A percentile compares a stretch with the other conserved stretches of the same genome.
Conservation (phyloP, 2,329 filamentous ascomycete species). For the Biscogniauxia mediterranea region DNA sequence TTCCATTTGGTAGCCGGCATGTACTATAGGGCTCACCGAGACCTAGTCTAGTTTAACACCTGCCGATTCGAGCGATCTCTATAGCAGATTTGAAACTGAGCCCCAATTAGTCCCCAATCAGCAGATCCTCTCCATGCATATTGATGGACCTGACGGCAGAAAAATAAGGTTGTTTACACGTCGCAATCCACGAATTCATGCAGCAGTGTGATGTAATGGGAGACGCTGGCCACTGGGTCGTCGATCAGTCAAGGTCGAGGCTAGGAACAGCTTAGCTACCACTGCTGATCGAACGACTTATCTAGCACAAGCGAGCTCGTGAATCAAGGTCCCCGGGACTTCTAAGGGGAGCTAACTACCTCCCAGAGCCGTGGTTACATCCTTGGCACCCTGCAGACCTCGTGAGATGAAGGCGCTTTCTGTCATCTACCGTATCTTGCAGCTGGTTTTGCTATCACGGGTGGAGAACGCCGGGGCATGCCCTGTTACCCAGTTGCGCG, state of each 20-base stretch:
- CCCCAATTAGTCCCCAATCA: not conserved
- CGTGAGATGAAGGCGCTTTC: not conserved
- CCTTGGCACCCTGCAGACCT: not conserved
- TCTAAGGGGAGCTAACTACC: not conserved
- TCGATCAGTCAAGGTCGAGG: not conserved
- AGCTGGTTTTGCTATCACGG: not conserved
- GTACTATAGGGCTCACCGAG: not conserved
- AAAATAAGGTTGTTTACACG: not conserved
- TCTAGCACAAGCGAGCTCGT: not conserved
- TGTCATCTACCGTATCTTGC: not conserved
- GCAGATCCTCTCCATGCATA: not conserved
- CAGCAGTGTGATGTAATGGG: not conserved
- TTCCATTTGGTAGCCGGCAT: not conserved
- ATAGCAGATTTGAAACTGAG: not conserved
- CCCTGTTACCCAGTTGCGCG: not conserved
- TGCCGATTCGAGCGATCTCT: not conserved
- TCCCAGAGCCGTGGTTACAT: not conserved
- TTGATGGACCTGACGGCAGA: not conserved
- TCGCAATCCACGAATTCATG: not conserved
- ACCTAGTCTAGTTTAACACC: not conserved
- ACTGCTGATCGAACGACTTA: not conserved
- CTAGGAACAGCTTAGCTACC: not conserved
- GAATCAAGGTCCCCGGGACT: not conserved
- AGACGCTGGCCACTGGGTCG: not conserved
- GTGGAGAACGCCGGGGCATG: not conserved